Evolutionary conservation across 2,329 filamentous ascomycete species (phyloP).

Genomic region (Alternaria postmessia): DNA sequence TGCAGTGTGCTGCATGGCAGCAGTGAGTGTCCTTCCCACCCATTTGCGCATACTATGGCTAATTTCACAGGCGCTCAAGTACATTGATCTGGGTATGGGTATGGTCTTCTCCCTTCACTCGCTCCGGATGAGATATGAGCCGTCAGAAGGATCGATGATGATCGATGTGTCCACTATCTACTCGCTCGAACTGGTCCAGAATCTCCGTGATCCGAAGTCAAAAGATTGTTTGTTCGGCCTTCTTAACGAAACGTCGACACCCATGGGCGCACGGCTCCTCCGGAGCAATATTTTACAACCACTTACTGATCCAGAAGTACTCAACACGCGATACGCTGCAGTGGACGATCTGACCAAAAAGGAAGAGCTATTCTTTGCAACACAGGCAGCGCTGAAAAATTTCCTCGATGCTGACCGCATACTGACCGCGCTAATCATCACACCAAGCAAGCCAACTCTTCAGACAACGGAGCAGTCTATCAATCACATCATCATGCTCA

Average conservation of each 20-base stretch:
- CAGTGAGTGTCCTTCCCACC: constrained; percentile 67
- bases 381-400: constrained; percentile 75
- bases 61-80: constrained; percentile 73
- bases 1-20: constrained; percentile 83
- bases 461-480: constrained; percentile 79
- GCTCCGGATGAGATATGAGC: constrained; percentile 84
- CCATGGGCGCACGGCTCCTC: constrained; percentile 86
- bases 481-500: constrained; percentile 86
- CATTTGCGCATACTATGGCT: constrained; percentile 8
- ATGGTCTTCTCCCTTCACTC: constrained; percentile 79
- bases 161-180: constrained; percentile 89
- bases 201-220: constrained; percentile 78
- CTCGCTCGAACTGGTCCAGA: constrained; percentile 90
- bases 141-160: constrained; percentile 93
- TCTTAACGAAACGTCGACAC: constrained; percentile 83
- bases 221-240: constrained; percentile 85
- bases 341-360: constrained; percentile 82
- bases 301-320: constrained; percentile 73
- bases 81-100: constrained; percentile 74
- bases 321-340: constrained; percentile 79
- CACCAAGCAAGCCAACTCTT: constrained; percentile 71
- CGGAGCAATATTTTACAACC: constrained; percentile 89
- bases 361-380: constrained; percentile 83
- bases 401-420: constrained; percentile 83
- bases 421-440: constrained; percentile 80